Evolutionary conservation across 805 yeast species (phyloP), one percentile per base, ranked within the genome.

Genomic region (Wickerhamomyces bisporus): DNA sequence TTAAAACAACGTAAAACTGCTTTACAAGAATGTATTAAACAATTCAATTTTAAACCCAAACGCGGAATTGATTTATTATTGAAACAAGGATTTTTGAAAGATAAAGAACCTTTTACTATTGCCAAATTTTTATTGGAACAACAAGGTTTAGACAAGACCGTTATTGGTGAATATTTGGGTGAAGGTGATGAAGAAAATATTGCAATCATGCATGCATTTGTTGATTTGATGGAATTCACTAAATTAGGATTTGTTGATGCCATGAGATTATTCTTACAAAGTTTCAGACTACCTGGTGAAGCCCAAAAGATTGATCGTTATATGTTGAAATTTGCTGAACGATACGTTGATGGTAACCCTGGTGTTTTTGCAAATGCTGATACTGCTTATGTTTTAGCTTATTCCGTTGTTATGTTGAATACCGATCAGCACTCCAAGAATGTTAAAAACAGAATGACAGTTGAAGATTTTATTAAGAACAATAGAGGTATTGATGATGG

Each of bases 271-370:
- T 87, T 87, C 53, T 70, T 93, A 42, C 98, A 94, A 55, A 72
- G 78, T 34, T 94, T 93, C 65, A 73, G 98, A 58, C 71, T 93
- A 42, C 98, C 99, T 3, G 99, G 99, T 35, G 99, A 93, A 64
- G 89, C 96, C 5, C 99, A 93, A 64, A 91, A 93, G 55, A 91
- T 93, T 57, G 98, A 93, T 68, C 74, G 99, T 50, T 87, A 81
- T 57, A 86, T 94, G 96, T 75, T 93, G 58, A 91, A 93, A 55
- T 94, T 94, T 67, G 98, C 98, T 5, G 95, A 87, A 61, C 73
- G 95, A 48, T 93, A 81, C 56, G 80, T 81, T 17, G 79, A 84
- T 47, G 96, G 91, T 44, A 93, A 93, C 56, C 96, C 96, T 9
- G 69, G 69, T n/a, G 71, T 81, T 0, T 91, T 91, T 60, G 79